A percentile compares a stretch with the other conserved stretches of the same genome.
Evolutionary conservation across 371 early-diverging fungal genomes (phyloP).

Genomic region (Haplosporangium sp.): DNA sequence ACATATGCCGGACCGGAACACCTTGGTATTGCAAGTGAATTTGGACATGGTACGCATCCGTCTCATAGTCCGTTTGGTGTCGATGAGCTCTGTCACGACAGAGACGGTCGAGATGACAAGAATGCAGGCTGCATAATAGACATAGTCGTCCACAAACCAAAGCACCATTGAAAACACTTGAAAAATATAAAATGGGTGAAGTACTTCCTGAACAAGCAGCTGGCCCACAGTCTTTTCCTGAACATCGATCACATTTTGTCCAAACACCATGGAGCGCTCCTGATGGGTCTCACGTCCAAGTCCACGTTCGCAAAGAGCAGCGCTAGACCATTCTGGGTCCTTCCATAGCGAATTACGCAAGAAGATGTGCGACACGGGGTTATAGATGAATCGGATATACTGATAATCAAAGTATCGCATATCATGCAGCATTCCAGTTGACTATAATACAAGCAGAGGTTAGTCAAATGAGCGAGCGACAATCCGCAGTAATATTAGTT

Average conservation of each 20-base stretch:
- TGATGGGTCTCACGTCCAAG: slow-evolving; percentile 63
- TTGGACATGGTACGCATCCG: slow-evolving; percentile 89
- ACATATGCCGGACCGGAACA: slow-evolving; percentile 79
- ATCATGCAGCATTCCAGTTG: slow-evolving; percentile 40
- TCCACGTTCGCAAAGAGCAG: slow-evolving; percentile 64
- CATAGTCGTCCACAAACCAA: slow-evolving; percentile 94
- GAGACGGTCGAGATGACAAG: slow-evolving; percentile 84
- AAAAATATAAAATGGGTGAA: slow-evolving; percentile 97
- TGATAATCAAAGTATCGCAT: slow-evolving; percentile 79
- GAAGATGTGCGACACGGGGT: slow-evolving; percentile 82
- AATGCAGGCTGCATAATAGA: slow-evolving; percentile 94
- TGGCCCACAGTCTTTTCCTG: slow-evolving; percentile 79
- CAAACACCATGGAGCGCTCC: slow-evolving; percentile 83
- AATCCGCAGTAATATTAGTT: slow-evolving; percentile 42
- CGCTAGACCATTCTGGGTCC: slow-evolving; percentile 76
- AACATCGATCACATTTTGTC: slow-evolving; percentile 86
- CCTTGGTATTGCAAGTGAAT: slow-evolving; percentile 83
- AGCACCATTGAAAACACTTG: slow-evolving; percentile 91
- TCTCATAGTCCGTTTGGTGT: slow-evolving; percentile 86
- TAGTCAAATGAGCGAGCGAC: not conserved
- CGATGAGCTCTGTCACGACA: slow-evolving; percentile 82
- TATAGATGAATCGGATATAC: slow-evolving; percentile 88
- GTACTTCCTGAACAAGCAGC: slow-evolving; percentile 87
- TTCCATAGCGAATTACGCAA: slow-evolving; percentile 82
- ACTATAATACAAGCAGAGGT: slow-evolving; percentile 4